These are phyloP conservation scores for Monosporascus sp. DNA, from an alignment of 2,329 filamentous ascomycete species.

Conservation along the genomic window DNA sequence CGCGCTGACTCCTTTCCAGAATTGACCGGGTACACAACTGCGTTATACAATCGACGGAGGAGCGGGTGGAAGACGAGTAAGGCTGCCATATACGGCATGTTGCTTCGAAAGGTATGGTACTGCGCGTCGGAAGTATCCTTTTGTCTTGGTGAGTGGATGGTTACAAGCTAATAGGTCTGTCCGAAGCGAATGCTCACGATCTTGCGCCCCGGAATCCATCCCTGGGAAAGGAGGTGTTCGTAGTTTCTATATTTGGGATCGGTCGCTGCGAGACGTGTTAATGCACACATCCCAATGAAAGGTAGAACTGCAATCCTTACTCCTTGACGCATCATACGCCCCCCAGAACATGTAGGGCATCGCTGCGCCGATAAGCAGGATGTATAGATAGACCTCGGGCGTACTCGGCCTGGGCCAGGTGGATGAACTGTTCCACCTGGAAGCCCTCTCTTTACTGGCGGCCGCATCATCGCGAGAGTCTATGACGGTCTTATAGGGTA, in stretches of 20 bases:
- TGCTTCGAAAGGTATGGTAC: constrained; percentile 78
- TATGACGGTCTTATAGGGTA: constrained; percentile 56
- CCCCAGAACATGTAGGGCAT: constrained; percentile 88
- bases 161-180: not conserved
- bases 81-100: constrained; percentile 72
- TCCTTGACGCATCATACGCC: constrained; percentile 78
- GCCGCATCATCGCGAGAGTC: constrained; percentile 42
- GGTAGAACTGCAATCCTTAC: constrained; percentile 38
- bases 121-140: constrained; percentile 87
- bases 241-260: constrained; percentile 78
- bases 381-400: constrained; percentile 80
- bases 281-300: not conserved
- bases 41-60: constrained; percentile 66
- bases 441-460: constrained; percentile 33
- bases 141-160: constrained; percentile 2
- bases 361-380: constrained; percentile 55
- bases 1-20: constrained; percentile 19
- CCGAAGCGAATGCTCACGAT: constrained; percentile 53
- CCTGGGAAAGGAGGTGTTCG: constrained; percentile 62
- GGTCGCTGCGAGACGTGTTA: constrained; percentile 49
- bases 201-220: constrained; percentile 90
- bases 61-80: constrained; percentile 76
- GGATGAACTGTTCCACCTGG: constrained; percentile 38
- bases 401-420: constrained; percentile 57
- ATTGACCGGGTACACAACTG: constrained; percentile 37